Evolutionary conservation across 805 yeast genomes (phyloP).

Genomic region (Diddensiella caesifluorescens): DNA sequence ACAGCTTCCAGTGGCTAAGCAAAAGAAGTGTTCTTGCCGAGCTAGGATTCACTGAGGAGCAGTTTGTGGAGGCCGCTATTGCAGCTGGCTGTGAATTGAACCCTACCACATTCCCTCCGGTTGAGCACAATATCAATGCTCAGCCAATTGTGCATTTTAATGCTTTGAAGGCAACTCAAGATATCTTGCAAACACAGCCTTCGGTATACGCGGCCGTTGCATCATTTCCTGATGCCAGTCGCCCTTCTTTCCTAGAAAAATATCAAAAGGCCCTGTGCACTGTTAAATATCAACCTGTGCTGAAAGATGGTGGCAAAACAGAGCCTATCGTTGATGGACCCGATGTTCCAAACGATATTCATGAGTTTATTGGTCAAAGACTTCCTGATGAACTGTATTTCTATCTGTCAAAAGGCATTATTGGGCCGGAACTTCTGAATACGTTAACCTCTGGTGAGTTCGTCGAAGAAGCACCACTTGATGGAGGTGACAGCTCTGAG

Average conservation of each 20-base stretch:
- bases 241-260: constrained; percentile 36
- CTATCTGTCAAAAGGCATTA: constrained; percentile 72
- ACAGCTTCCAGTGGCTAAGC: constrained; percentile 64
- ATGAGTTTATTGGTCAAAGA: constrained; percentile 75
- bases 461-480: constrained; percentile 61
- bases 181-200: constrained; percentile 25
- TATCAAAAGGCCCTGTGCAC: constrained; percentile 68
- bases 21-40: constrained; percentile 54
- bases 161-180: constrained; percentile 26
- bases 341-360: constrained; percentile 69
- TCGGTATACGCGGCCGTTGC: constrained; percentile 29
- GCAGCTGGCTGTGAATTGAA: constrained; percentile 76
- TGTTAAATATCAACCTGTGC: constrained; percentile 65
- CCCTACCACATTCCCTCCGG: constrained; percentile 52
- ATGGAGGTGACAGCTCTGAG: constrained; percentile 52
- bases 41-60: constrained; percentile 53
- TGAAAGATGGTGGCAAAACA: constrained; percentile 63
- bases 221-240: constrained; percentile 20
- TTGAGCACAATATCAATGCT: constrained; percentile 27
- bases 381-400: constrained; percentile 81
- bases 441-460: constrained; percentile 61
- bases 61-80: constrained; percentile 68
- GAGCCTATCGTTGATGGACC: constrained; percentile 48
- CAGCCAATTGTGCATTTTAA: constrained; percentile 22
- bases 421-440: constrained; percentile 58